Base-by-base conservation (phyloP, 2,329 filamentous ascomycete species). In the Aspergillus brunneoviolaceus region DNA sequence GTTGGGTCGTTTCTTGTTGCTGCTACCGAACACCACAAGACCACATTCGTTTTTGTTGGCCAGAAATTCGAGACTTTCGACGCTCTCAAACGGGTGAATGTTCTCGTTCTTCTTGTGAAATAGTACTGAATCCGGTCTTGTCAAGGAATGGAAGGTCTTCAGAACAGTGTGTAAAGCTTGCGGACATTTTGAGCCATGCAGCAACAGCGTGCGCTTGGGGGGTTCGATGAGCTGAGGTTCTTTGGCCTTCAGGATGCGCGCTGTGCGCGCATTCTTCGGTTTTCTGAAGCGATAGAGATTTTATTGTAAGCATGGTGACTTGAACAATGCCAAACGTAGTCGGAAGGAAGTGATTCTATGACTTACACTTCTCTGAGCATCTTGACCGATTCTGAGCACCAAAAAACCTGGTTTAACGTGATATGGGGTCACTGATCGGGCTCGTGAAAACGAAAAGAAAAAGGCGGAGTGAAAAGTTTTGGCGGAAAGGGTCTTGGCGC, bases 1-100 rank as follows among this genome's bases (percentile, higher is more conserved):
- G 77, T 99, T 92, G 5, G 93, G 93, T n/a, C 95, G 85, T 84
- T 98, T 99, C 84, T 98, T 99, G 76, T 85, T 91, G 77, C 89
- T 89, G 75, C 86, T 88, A 55, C 89, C 93, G 70, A 96, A 96
- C 66, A 95, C 84, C 66, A 97, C 84, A 51, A 97, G 81, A 50
- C 88, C 90, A 71, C 91, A 88, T 76, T 99, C 95, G 79, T 99
- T 99, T 82, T 98, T 99, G 74, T 93, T 88, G 64, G 89, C 89
- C 82, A 99, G 93, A 82, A 99, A 99, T 79, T 97, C 92, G 67
- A 98, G 85, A 56, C 90, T 94, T 29, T 89, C 83, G 65, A 90
- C 81, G 75, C 96, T 92, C 77, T 97, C 94, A 77, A 99, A 99
- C 2, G 95, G 95, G 77, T 95, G 92, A 70, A 96, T 89, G 68